A percentile compares a stretch with the other conserved stretches of the same genome.
phyloP scores from a whole-genome alignment of 192 early-diverging fungal species.

The Coemansia sp. region DNA sequence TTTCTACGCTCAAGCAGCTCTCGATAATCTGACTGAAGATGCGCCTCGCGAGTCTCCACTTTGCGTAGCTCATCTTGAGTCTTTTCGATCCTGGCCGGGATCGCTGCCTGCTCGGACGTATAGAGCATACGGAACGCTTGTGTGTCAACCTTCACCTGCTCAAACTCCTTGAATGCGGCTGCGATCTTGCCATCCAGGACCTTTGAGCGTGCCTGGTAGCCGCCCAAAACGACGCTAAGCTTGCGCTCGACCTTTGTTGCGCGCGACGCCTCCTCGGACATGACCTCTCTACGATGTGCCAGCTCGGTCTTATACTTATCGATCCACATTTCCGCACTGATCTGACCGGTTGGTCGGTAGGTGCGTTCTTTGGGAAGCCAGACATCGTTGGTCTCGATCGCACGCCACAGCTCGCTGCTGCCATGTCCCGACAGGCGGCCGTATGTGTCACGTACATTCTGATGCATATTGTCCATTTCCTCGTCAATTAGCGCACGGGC shows the following conservation, averaged over 20 bases:
- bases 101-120: constrained; percentile 59
- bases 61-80: constrained; percentile 48
- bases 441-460: constrained; percentile 14
- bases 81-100: constrained; percentile 58
- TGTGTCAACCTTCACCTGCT: constrained; percentile 60
- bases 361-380: constrained; percentile 29
- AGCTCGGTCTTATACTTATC: constrained; percentile 35
- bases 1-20: constrained; percentile 54
- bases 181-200: constrained; percentile 63
- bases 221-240: constrained; percentile 74
- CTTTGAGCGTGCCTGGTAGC: constrained; percentile 73
- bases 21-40: constrained; percentile 69
- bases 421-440: constrained; percentile 13
- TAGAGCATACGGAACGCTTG: constrained; percentile 62
- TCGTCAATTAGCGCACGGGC: constrained; percentile 59
- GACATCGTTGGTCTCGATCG: constrained; percentile 15
- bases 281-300: constrained; percentile 57
- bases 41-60: constrained; percentile 53
- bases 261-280: constrained; percentile 70
- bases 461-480: constrained; percentile 42
- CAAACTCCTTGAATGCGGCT: constrained; percentile 59
- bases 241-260: constrained; percentile 88
- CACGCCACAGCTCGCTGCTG: constrained; percentile 32
- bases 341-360: constrained; percentile 2
- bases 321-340: constrained; percentile 19